Base-by-base conservation (phyloP, 805 yeast genomes). In the Nematodospora valgi region DNA sequence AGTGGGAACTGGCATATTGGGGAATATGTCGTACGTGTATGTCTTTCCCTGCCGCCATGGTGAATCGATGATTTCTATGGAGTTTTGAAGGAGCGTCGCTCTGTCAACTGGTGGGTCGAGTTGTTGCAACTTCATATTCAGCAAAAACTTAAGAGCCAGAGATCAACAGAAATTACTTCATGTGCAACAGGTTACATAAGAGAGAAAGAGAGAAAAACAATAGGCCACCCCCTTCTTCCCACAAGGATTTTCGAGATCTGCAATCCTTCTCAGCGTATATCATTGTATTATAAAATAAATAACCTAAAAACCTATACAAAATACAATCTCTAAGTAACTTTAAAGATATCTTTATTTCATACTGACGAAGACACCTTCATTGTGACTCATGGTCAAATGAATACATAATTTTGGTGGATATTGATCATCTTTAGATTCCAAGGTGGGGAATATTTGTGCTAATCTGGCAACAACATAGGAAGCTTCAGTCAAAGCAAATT, bases 401-500 rank as follows among this genome's bases (percentile, higher is more conserved):
- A 52, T 51, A 34, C 41, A 34, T 43, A 55, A 57, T 39, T 40
- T 49, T 32, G 65, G 64, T 34, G 68, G 68, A 35, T 59, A 59
- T 11, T 49, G 46, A 20, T 30, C 35, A 32, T 54, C 60, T 23
- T 40, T 45, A 15, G 35, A 26, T 21, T 24, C 29, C 29, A 54
- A 41, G 23, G 46, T 46, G 5, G 57, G 56, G 41, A 54, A 54
- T 40, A 49, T 20, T 41, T 52, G 58, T 16, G 45, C 34, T 22
- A 70, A 47, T 41, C 74, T 57, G 12, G 58, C 63, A 27, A 68
- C 45, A 13, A 64, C 56, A 49, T 69, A 72, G 14, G 70, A 58
- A 9, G 74, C 72, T 52, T 73, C 78, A 14, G 76, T 72, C 14
- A 73, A 62, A 5, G 78, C 79, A 52, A 71, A 72, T 52, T 73